Conservation (phyloP, 768 basidiomycete genomes). For the Lactarius pseudohatsudake region DNA sequence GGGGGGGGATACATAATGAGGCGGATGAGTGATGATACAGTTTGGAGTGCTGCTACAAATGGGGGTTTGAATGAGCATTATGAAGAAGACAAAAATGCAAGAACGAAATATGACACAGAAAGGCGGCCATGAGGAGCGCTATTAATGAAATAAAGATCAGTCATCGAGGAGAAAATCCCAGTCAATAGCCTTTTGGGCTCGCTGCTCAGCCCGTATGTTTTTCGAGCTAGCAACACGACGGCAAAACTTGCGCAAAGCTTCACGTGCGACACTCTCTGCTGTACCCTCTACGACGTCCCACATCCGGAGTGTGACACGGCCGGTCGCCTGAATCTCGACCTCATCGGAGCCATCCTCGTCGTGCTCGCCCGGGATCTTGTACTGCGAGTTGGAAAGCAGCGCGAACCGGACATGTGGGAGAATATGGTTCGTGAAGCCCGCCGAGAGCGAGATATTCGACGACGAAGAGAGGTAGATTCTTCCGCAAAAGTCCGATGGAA, state of each 20-base stretch:
- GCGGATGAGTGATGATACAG: constrained; percentile 18
- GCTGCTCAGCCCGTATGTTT: constrained; percentile 38
- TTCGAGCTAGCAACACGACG: constrained; percentile 62
- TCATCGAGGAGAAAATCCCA: constrained; percentile 83
- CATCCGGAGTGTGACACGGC: constrained; percentile 69
- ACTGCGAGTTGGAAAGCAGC: constrained; percentile 30
- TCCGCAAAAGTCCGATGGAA: constrained; percentile 79
- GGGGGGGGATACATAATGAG: constrained; percentile 9
- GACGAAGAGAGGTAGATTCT: constrained; percentile 57
- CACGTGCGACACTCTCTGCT: constrained; percentile 62
- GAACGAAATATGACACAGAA: constrained; percentile 13
- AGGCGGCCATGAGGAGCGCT: not conserved
- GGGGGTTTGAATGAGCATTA: constrained; percentile 3
- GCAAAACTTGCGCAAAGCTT: constrained; percentile 43
- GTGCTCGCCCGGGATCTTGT: constrained; percentile 31
- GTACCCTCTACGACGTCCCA: constrained; percentile 71
- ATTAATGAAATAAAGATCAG: constrained; percentile 33
- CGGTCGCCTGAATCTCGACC: constrained; percentile 60
- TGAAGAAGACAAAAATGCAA: not conserved
- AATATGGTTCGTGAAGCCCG: constrained; percentile 73
- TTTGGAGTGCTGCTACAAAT: constrained; percentile 22
- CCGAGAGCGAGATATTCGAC: constrained; percentile 49
- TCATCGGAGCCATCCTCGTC: constrained; percentile 44
- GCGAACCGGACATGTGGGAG: constrained; percentile 36
- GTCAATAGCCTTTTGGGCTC: constrained; percentile 54